These are phyloP conservation scores for Chaetomium cochliodes DNA, from an alignment of 495 filamentous ascomycete genomes.

Conservation along the genomic window DNA sequence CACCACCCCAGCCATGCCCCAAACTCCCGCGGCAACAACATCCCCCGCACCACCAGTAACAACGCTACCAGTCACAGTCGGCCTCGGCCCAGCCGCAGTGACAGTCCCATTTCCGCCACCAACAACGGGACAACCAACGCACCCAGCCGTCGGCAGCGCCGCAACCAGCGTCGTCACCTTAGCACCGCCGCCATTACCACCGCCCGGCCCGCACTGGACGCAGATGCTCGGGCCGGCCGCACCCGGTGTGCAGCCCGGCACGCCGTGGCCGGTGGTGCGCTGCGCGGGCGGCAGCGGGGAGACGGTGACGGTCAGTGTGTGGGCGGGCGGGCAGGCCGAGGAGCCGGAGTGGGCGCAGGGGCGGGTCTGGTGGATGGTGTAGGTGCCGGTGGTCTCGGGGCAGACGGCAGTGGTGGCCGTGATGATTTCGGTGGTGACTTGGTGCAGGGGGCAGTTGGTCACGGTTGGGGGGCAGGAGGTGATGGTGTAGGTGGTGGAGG, in stretches of 20 bases:
- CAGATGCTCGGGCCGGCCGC: background rate
- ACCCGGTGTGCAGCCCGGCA: conserved; percentile 9
- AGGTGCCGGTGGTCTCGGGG: conserved; percentile 28
- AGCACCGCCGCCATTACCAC: too few species aligned
- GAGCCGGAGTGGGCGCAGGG: background rate
- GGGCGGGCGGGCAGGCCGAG: background rate
- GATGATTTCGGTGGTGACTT: conserved; percentile 33
- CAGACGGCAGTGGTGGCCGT: conserved; percentile 30
- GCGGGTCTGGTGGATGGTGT: conserved; percentile 13
- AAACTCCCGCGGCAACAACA: background rate
- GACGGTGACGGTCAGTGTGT: conserved; percentile 8
- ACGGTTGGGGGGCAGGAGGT: conserved; percentile 59
- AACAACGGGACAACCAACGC: background rate
- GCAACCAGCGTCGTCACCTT: background rate
- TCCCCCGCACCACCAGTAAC: background rate
- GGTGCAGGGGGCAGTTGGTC: conserved; percentile 51
- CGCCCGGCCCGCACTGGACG: conserved; percentile 2
- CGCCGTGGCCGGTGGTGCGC: conserved; percentile 1
- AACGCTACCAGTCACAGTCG: background rate
- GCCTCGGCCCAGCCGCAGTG: background rate
- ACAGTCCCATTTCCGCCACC: background rate
- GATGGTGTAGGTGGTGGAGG: conserved; percentile 55
- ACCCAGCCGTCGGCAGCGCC: conserved; percentile 1
- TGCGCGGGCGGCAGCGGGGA: background rate
- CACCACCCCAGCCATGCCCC: background rate